Evolutionary conservation across 805 yeast species (phyloP), one percentile per base, ranked within the genome.

Genomic region (Hanseniaspora taiwanica): DNA sequence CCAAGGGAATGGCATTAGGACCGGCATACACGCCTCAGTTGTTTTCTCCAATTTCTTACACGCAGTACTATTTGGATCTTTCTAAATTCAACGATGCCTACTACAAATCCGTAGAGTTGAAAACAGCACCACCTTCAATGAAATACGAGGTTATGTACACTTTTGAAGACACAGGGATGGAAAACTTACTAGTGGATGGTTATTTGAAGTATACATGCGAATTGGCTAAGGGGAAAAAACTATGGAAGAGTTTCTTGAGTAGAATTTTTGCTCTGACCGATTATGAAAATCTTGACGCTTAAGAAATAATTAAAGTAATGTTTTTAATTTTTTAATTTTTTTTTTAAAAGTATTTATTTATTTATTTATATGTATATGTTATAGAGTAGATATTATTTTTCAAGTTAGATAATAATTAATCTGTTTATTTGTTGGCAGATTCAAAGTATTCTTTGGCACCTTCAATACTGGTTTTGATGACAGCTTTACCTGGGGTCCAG

Each of bases 401-500:
- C 20, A 23, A 6, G 32, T 14, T 21, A 10, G 19, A n/a, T 17
- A 32, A 23, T 21, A 6, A 17, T 9, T 17, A 23, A 12, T n/a
- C 18, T 19, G 14, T 20, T 37, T 56, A 35, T 38, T 72, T 60
- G 69, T 76, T 70, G 50, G 70, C 78, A 61, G 74, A 69, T 51
- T 65, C 60, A 66, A 84, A 83, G 78, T 80, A 84, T 60, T 74
- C 79, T 75, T 79, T 79, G 58, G 91, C 79, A 54, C 71, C 78
- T 38, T 65, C 73, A 52, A 82, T 84, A 54, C 74, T 81, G 61
- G 87, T 85, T 65, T 79, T 80, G 70, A 86, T 85, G 66, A 94
- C 82, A 62, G 83, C 94, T 47, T 83, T 64, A 71, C 98, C 98
- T 65, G 83, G 80, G 44, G 79, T 76, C 98, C 98, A 89, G 93